A percentile compares a stretch with the other conserved stretches of the same genome.
Conservation (phyloP, 441 rosid genomes). For the Capsella rubella region DNA sequence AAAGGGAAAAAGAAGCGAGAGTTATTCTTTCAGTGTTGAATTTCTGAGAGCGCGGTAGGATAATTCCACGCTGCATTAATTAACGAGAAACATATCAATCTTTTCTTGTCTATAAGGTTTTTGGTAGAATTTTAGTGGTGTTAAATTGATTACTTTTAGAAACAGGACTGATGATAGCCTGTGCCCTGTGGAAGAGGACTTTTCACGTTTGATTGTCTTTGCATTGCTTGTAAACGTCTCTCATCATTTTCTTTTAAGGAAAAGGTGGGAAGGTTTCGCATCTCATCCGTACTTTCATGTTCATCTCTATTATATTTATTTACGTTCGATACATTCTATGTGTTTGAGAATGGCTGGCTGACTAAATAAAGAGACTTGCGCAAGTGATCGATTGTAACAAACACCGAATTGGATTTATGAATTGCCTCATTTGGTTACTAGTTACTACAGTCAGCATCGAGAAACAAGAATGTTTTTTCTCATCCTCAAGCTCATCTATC, state of each 20-base stretch:
- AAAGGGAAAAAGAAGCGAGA: conserved; percentile 8
- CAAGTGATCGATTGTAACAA: not conserved
- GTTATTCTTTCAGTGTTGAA: conserved; percentile 33
- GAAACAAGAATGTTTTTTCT: too few species aligned
- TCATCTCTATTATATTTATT: too few species aligned
- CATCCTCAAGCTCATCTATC: too few species aligned
- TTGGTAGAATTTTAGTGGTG: not conserved
- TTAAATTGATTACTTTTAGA: too few species aligned
- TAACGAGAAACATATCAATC: conserved; percentile 3
- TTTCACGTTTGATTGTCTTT: too few species aligned
- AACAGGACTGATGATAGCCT: too few species aligned
- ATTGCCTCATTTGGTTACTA: too few species aligned
- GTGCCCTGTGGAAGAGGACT: too few species aligned
- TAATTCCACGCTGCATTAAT: conserved; percentile 19
- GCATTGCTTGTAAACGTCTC: not conserved
- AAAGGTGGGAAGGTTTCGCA: not conserved
- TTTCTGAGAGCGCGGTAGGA: conserved; percentile 2
- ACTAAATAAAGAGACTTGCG: not conserved
- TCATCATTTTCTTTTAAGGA: not conserved
- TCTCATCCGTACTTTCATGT: not conserved
- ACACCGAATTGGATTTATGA: too few species aligned
- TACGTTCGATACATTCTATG: not conserved
- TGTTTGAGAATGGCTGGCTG: not conserved
- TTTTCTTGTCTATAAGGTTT: not conserved
- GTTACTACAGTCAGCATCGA: too few species aligned